Conservation (phyloP, 768 basidiomycete species). For the Xerocomus spinulosus region DNA sequence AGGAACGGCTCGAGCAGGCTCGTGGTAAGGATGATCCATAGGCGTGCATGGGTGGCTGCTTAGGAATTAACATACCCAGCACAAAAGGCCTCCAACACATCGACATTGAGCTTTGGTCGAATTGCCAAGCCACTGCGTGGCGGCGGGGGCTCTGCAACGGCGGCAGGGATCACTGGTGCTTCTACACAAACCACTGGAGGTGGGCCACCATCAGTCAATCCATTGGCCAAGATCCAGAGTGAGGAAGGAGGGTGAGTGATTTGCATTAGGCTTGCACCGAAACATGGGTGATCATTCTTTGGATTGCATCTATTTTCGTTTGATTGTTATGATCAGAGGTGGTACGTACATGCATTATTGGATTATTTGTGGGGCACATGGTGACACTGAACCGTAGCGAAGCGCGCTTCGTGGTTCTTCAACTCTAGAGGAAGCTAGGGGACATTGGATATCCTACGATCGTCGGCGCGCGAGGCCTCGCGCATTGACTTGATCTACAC, state of each 20-base stretch:
- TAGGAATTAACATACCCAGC: slow-evolving; percentile 41
- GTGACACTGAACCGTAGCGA: slow-evolving; percentile 50
- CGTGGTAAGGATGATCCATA: slow-evolving; percentile 55
- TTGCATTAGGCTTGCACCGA: slow-evolving; percentile 12
- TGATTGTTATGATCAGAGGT: slow-evolving; percentile 27
- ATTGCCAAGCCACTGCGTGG: slow-evolving; percentile 97
- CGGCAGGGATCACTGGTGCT: slow-evolving; percentile 38
- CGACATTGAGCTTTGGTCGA: slow-evolving; percentile 80
- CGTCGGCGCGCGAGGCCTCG: slow-evolving; percentile 10
- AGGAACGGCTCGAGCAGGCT: slow-evolving; percentile 88
- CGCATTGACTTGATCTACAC: slow-evolving; percentile 26
- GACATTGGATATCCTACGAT: slow-evolving; percentile 10
- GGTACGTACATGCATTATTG: slow-evolving; percentile 26
- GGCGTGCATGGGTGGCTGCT: slow-evolving; percentile 11
- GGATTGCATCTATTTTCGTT: slow-evolving; percentile 10
- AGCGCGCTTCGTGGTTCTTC: slow-evolving; percentile 94
- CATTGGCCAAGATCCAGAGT: slow-evolving; percentile 70
- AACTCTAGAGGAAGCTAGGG: slow-evolving; percentile 60
- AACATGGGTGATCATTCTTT: slow-evolving; percentile 16
- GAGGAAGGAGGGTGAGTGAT: slow-evolving; percentile 67
- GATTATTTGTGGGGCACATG: slow-evolving; percentile 12
- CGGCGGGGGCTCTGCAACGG: slow-evolving; percentile 62
- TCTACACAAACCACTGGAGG: slow-evolving; percentile 38
- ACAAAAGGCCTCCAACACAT: slow-evolving; percentile 69
- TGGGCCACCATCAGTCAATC: slow-evolving; percentile 52